Base-by-base conservation (phyloP, 805 yeast species). In the Soucietia sequanensis region DNA sequence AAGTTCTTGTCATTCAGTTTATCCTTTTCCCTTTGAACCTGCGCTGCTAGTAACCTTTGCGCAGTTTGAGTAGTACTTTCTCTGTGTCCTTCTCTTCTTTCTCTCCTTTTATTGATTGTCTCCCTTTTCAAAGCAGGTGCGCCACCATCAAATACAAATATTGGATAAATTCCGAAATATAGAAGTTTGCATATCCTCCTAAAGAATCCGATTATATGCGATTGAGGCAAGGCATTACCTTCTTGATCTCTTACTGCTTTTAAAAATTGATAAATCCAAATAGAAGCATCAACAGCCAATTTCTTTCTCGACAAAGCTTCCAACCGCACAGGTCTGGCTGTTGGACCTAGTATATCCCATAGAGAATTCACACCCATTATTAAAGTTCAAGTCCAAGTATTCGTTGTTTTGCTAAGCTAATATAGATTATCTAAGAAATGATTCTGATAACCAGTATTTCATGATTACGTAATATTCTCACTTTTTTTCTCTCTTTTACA, bases 351-450 rank as follows among this genome's bases (percentile, higher is more conserved):
- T 8, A 93, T 80, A 33, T 81, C 88, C 99, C 99, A 93, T 31
- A 93, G 75, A 6, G 93, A 85, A 49, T 86, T 87, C 30, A 93
- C 99, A 66, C 99, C 99, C 99, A 93, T 91, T n/a, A n/a, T n/a
- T n/a, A n/a, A n/a, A n/a, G n/a, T n/a, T n/a, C n/a, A n/a, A n/a
- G n/a, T n/a, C n/a, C n/a, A n/a, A n/a, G n/a, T n/a, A n/a, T n/a
- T n/a, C n/a, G n/a, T n/a, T n/a, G n/a, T n/a, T n/a, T n/a, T n/a
- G n/a, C n/a, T n/a, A n/a, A n/a, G n/a, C n/a, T n/a, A n/a, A n/a
- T n/a, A n/a, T n/a, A n/a, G n/a, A 10, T 30, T 21, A 19, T 26
- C 5, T 10, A 5, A 12, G 18, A 11, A 12, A 25, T 25, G 15
- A 25, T 25, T 7, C 8, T n/a, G 27, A n/a, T 25, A 25, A 8